Evolutionary conservation across 2,329 filamentous ascomycete genomes (phyloP).

Genomic region (Xylaria sp.): DNA sequence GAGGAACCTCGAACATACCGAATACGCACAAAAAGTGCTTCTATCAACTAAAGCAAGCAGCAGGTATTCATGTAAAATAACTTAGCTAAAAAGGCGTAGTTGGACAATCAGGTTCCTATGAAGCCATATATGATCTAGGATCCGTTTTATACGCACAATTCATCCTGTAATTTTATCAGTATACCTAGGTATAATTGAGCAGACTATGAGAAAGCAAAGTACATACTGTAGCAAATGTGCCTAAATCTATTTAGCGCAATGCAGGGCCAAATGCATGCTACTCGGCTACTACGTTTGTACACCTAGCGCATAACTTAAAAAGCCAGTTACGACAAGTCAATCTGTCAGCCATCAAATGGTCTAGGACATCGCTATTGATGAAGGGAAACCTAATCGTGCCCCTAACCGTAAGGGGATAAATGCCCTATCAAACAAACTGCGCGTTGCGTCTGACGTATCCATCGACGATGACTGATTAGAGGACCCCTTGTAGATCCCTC

Average conservation of each 20-base stretch:
- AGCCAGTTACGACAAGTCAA: not conserved
- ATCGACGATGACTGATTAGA: not conserved
- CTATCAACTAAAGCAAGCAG: not conserved
- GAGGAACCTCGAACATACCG: not conserved
- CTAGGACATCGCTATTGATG: not conserved
- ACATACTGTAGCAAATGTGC: too few relatives aligned
- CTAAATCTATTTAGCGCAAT: not conserved
- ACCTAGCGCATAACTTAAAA: conserved; percentile 1
- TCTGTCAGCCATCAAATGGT: conserved; percentile 2
- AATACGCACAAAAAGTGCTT: not conserved
- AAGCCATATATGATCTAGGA: not conserved
- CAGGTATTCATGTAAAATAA: not conserved
- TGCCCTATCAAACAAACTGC: conserved; percentile 11
- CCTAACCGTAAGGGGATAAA: conserved; percentile 11
- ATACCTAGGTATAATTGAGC: not conserved
- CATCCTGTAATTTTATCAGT: not conserved
- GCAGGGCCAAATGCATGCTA: conserved; percentile 3
- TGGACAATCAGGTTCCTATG: not conserved
- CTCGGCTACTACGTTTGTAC: too few relatives aligned
- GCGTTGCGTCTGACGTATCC: not conserved
- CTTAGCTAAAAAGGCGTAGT: not conserved
- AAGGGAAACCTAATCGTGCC: not conserved
- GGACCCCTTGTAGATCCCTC: conserved; percentile 12
- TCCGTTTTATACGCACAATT: conserved; percentile 5
- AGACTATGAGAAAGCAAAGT: not conserved